These are phyloP conservation scores for Casuarina equisetifolia DNA, from an alignment of 306 rosid genomes.

Conservation along the genomic window DNA sequence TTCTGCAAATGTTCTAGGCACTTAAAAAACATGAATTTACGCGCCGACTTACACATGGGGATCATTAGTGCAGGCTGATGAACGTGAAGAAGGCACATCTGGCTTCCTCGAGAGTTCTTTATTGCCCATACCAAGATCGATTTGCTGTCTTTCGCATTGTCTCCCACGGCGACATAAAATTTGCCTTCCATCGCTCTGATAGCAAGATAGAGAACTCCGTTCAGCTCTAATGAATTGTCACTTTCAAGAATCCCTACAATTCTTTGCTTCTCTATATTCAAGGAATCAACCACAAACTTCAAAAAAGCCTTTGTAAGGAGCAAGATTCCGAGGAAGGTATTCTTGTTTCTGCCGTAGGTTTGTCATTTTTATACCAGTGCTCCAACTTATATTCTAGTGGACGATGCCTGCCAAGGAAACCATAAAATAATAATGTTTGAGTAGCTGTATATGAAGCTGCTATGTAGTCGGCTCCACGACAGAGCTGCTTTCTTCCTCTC, in stretches of 20 bases:
- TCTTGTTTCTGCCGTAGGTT: too few relatives aligned
- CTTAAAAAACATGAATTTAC: background rate
- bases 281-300: background rate
- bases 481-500: too few relatives aligned
- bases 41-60: constrained; percentile 43
- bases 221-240: background rate
- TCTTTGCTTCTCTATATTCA: background rate
- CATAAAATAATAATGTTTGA: background rate
- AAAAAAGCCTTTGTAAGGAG: background rate
- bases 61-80: constrained; percentile 31
- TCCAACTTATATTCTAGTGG: background rate
- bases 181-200: constrained; percentile 32
- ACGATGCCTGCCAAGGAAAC: background rate
- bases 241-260: background rate
- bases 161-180: constrained; percentile 78
- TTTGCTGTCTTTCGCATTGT: constrained; percentile 35
- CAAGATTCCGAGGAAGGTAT: background rate
- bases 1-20: background rate
- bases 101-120: constrained; percentile 46
- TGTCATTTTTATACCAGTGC: background rate
- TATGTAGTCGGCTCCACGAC: background rate
- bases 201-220: background rate
- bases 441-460: background rate
- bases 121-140: constrained; percentile 57
- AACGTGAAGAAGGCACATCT: constrained; percentile 70